A percentile compares a stretch with the other conserved stretches of the same genome.
phyloP scores from a whole-genome alignment of 176 grass and related monocot genomes.

The Leersia perrieri region DNA sequence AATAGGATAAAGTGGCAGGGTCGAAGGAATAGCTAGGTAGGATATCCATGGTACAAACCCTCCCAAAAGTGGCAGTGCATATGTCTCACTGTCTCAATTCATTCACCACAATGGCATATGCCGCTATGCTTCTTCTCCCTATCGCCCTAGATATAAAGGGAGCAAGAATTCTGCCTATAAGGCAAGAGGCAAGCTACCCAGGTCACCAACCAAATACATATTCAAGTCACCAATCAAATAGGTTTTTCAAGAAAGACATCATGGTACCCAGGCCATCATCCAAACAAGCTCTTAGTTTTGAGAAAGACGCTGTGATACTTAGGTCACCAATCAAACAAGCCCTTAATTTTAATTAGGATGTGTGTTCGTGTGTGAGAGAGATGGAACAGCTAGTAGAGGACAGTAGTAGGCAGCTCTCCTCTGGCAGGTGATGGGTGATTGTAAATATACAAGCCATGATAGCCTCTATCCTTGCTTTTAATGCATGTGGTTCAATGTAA shows the following conservation, averaged over 20 bases:
- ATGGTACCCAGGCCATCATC: too few relatives aligned
- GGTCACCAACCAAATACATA: neutral
- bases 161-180: neutral
- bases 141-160: neutral
- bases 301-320: too few relatives aligned
- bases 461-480: neutral
- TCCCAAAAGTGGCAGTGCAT: conserved; percentile 3
- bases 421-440: neutral
- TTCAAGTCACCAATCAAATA: neutral
- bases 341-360: neutral
- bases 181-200: neutral
- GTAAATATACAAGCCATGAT: neutral
- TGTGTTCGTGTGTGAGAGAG: neutral
- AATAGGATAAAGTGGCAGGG: conserved; percentile 35
- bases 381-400: neutral
- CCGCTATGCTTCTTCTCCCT: neutral
- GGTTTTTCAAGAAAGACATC: too few relatives aligned
- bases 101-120: neutral
- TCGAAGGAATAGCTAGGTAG: conserved; percentile 19
- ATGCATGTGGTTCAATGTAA: neutral
- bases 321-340: too few relatives aligned
- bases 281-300: neutral
- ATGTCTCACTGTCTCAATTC: neutral
- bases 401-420: neutral
- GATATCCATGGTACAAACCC: conserved; percentile 72